Base-by-base conservation (phyloP, 2,329 filamentous ascomycete genomes). In the Stagonosporopsis tanaceti region DNA sequence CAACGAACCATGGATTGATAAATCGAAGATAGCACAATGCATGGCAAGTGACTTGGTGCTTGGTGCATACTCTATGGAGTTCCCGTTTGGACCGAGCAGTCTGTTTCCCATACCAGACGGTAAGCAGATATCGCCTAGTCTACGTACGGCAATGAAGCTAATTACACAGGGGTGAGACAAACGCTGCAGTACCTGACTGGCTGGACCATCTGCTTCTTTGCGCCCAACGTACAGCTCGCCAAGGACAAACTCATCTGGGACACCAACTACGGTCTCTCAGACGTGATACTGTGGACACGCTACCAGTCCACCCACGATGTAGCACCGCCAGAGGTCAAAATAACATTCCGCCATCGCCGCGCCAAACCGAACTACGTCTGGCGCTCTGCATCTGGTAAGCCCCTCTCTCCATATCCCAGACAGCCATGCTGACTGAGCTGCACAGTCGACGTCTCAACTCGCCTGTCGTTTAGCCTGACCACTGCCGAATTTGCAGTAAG, bases 261-360 rank as follows among this genome's bases (percentile, higher is more conserved):
- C 3, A 63, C 61, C 24, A 51, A 54, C 40, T 48, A 59, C 28
- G 59, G 59, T 6, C n/a, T 30, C 27, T 48, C 55, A 6, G 55
- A 61, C 40, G 41, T 63, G 12, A 48, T 61, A 37, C 47, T 63
- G 22, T 63, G 61, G 61, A 51, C 57, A 32, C 57, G 46, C 22
- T 22, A 34, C n/a, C 12, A 42, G 6, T 15, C 45, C 15, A 20
- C 25, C 20, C 8, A 22, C 4, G 12, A 32, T 2, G 34, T 35
- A 45, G 27, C 34, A 4, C 34, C 41, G 8, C 17, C 14, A 17
- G 45, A 47, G 8, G 45, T 47, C 9, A 25, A 27, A 24, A 50
- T 60, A 2, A 56, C 60, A 2, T 58, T 60, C 25, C 57, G 60
- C 30, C 42, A 47, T 12, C 22, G 52, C 15, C 37, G 28, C 6